Base-by-base conservation (phyloP, 2,329 filamentous ascomycete genomes). In the Cladosporium sp. region DNA sequence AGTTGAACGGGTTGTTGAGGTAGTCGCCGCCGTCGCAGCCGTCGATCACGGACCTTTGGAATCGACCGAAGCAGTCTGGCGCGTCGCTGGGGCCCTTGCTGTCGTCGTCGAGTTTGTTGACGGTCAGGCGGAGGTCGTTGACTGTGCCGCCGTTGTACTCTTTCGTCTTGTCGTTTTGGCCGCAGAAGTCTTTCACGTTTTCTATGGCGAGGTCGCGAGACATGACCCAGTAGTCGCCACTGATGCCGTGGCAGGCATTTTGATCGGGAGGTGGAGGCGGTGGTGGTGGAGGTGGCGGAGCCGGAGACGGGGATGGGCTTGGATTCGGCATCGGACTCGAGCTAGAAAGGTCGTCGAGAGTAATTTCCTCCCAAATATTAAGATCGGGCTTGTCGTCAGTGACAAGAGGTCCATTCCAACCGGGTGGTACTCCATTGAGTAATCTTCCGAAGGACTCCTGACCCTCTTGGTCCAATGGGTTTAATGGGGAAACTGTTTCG, bases 151-250 rank as follows among this genome's bases (percentile, higher is more conserved):
- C 9, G 38, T 57, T 60, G 42, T 60, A 60, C 15, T 14, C 42
- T 17, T 17, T 38, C 5, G 11, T n/a, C 17, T 5, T 15, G 14
- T 39, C 22, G 11, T 5, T 22, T 36, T 60, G 58, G 11, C 15
- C 22, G 36, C 58, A 60, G 50, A 59, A 58, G 12, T 17, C 25
- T 12, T 20, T n/a, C 9, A 55, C 51, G 39, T 59, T 59, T 7
- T 59, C 37, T 17, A 49, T 30, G 15, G 38, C 38, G 30, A 49
- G 5, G 20, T 54, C 57, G n/a, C 49, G 57, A 28, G 49, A 55
- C 34, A 43, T 43, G n/a, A 59, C 42, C 57, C 51, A 59, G 39
- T 59, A 59, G 57, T 59, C 57, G 14, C 57, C 57, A 19, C 39
- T 55, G 51, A 59, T 42, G 19, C 57, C 57, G 54, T 59, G 57